Evolutionary conservation across 2,329 filamentous ascomycete species (phyloP).

Genomic region (Amauroascus niger): DNA sequence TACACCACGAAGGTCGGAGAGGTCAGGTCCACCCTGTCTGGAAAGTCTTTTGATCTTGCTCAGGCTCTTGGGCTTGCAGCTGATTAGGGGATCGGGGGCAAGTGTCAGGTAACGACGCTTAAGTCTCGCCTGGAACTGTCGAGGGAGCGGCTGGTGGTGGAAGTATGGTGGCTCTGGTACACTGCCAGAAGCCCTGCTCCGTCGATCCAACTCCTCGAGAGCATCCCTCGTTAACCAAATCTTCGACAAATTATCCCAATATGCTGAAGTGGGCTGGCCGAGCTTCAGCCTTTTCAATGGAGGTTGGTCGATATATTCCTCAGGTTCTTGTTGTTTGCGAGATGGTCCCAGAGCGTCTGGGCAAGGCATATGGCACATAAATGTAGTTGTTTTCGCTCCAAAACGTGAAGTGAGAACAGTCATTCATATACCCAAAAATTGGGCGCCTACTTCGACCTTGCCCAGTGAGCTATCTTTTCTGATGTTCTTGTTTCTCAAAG

Average conservation of each 20-base stretch:
- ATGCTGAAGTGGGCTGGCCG: conserved; percentile 5
- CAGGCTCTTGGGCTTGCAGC: background rate
- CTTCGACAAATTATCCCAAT: conserved; percentile 23
- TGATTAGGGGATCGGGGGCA: background rate
- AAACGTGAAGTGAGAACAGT: too few relatives aligned
- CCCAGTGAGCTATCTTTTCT: too few relatives aligned
- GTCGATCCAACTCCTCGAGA: conserved; percentile 20
- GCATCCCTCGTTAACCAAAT: conserved; percentile 19
- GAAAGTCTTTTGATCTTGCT: conserved; percentile 11
- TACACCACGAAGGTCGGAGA: conserved; percentile 16
- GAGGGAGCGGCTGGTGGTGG: background rate
- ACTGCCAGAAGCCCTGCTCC: conserved; percentile 11
- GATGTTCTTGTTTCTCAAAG: too few relatives aligned
- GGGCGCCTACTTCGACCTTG: too few relatives aligned
- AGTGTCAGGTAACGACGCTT: background rate
- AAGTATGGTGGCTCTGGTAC: background rate
- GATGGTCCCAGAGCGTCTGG: background rate
- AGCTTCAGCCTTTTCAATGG: conserved; percentile 13
- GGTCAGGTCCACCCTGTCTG: conserved; percentile 12
- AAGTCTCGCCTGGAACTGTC: too few relatives aligned
- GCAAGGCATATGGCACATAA: conserved; percentile 1
- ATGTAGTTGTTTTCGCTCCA: too few relatives aligned
- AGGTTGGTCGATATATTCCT: background rate
- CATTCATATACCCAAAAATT: too few relatives aligned
- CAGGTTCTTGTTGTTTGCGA: background rate